These are phyloP conservation scores for Epichloe brachyelytri DNA, from an alignment of 2,329 filamentous ascomycete species.

Conservation along the genomic window DNA sequence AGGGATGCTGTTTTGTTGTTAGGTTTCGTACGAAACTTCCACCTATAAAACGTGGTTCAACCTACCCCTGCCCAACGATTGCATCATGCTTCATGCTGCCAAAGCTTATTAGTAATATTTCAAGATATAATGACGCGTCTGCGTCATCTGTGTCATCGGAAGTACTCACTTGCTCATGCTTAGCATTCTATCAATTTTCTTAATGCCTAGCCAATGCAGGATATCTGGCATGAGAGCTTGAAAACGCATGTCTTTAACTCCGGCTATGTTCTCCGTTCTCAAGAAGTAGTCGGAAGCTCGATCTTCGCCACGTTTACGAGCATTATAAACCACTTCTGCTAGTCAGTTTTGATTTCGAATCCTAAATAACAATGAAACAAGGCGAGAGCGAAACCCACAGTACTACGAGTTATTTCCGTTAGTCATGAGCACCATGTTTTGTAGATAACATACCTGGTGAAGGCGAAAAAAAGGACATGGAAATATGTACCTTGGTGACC, in stretches of 20 bases:
- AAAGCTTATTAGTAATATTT: neutral
- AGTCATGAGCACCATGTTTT: neutral
- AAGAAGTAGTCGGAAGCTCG: slow-evolving; percentile 89
- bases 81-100: slow-evolving; percentile 80
- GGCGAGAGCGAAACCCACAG: slow-evolving; percentile 23
- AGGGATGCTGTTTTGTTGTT: slow-evolving; percentile 44
- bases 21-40: neutral
- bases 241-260: slow-evolving; percentile 94
- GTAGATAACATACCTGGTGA: neutral
- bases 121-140: too few relatives aligned
- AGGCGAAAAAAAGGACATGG: slow-evolving; percentile 8
- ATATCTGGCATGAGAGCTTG: slow-evolving; percentile 98
- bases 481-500: slow-evolving; percentile 64
- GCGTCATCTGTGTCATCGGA: too few relatives aligned
- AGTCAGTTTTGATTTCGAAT: slow-evolving; percentile 4
- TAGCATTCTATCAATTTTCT: slow-evolving; percentile 96
- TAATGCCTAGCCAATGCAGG: slow-evolving; percentile 94
- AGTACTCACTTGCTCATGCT: slow-evolving; percentile 83
- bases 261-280: slow-evolving; percentile 94
- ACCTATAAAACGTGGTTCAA: neutral
- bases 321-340: slow-evolving; percentile 54
- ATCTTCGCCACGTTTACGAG: slow-evolving; percentile 65
- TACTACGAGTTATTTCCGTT: slow-evolving; percentile 23
- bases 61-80: slow-evolving; percentile 65
- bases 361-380: slow-evolving; percentile 4